phyloP scores from a whole-genome alignment of 345 rosid genomes.

The Hirschfeldia incana region DNA sequence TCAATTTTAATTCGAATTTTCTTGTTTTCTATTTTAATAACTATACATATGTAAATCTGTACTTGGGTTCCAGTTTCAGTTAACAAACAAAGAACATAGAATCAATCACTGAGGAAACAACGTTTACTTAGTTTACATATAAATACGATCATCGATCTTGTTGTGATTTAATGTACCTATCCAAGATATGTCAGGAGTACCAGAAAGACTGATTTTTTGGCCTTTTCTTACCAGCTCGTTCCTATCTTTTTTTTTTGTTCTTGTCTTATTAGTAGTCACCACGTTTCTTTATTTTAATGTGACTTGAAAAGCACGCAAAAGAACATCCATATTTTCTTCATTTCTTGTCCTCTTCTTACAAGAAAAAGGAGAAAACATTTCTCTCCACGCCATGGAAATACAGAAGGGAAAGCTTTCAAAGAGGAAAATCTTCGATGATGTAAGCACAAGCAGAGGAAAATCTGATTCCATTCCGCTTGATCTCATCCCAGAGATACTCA shows the following conservation, averaged over 20 bases:
- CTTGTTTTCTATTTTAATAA: too few relatives aligned
- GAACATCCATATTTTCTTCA: not conserved
- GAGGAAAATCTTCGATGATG: slow-evolving; percentile 2
- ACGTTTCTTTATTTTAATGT: not conserved
- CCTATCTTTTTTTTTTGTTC: not conserved
- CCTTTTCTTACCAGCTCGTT: not conserved
- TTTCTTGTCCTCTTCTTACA: not conserved
- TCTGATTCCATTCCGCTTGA: not conserved
- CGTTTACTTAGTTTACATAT: too few relatives aligned
- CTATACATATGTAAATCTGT: too few relatives aligned
- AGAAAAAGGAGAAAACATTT: not conserved
- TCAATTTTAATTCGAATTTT: too few relatives aligned
- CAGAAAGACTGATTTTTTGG: not conserved
- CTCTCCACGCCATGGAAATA: not conserved
- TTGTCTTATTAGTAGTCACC: not conserved
- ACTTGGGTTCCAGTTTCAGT: too few relatives aligned
- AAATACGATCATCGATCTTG: too few relatives aligned
- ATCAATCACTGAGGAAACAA: not conserved
- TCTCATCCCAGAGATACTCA: not conserved
- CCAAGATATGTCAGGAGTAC: not conserved
- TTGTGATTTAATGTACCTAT: not conserved
- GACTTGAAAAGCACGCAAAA: slow-evolving; percentile 3
- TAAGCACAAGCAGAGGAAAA: not conserved
- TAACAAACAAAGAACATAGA: not conserved
- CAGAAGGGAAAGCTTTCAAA: not conserved